Percentiles rank a stretch among this genome's conserved stretches.
Conservation (phyloP, 2,329 filamentous ascomycete species). For the Massarina eburnea region DNA sequence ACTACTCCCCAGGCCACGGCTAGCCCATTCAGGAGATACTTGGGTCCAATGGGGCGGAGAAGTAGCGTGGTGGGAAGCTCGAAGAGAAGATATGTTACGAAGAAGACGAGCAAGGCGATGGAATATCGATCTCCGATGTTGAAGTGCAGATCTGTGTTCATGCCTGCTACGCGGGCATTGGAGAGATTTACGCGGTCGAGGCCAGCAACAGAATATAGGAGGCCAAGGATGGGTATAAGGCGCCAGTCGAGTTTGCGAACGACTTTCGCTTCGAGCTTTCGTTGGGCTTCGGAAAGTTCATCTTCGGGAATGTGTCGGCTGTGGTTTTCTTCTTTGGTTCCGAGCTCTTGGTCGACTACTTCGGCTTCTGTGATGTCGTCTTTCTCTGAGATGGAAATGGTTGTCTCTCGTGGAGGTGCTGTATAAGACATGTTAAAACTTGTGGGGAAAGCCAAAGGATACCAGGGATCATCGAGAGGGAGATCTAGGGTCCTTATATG, state of each 20-base stretch:
- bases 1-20: conserved; percentile 22
- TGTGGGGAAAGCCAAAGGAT: neutral
- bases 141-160: conserved; percentile 48
- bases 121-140: conserved; percentile 49
- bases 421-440: neutral
- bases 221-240: conserved; percentile 44
- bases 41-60: conserved; percentile 38
- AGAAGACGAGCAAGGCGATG: conserved; percentile 54
- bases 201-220: conserved; percentile 43
- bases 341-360: conserved; percentile 9
- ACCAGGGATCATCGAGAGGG: neutral
- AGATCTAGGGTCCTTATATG: neutral
- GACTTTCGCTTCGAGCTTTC: conserved; percentile 11
- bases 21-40: conserved; percentile 18
- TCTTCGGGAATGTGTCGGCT: neutral
- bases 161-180: conserved; percentile 48
- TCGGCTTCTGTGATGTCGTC: conserved; percentile 1
- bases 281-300: conserved; percentile 8
- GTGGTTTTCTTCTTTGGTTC: neutral
- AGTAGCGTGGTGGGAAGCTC: conserved; percentile 56
- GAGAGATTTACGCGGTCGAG: conserved; percentile 45
- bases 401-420: neutral
- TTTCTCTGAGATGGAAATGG: neutral
- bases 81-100: conserved; percentile 54
- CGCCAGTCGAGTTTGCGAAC: conserved; percentile 37